Conservation (phyloP, 2,329 filamentous ascomycete species). For the Cladosporium cucumerinum region DNA sequence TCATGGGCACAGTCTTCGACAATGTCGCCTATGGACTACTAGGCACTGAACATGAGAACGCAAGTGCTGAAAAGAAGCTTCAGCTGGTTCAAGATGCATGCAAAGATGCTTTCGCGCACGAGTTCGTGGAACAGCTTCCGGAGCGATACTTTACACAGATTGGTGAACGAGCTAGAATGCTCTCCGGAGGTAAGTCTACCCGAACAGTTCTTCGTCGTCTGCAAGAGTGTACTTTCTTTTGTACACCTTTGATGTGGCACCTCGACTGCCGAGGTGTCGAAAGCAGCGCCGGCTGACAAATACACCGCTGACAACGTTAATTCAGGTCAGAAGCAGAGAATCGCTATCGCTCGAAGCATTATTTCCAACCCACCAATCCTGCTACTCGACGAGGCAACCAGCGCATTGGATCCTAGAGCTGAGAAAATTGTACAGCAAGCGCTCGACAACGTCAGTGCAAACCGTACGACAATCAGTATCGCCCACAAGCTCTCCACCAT, state of each 20-base stretch:
- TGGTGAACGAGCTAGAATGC: constrained; percentile 33
- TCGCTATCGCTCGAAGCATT: constrained; percentile 38
- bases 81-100: constrained; percentile 36
- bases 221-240: background rate
- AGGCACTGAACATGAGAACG: constrained; percentile 25
- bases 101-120: constrained; percentile 34
- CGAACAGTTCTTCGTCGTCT: background rate
- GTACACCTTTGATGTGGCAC: background rate
- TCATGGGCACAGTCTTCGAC: constrained; percentile 35
- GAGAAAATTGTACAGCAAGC: constrained; percentile 36
- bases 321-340: constrained; percentile 32
- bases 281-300: background rate
- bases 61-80: constrained; percentile 29
- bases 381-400: constrained; percentile 38
- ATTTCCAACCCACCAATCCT: constrained; percentile 36
- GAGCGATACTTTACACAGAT: constrained; percentile 35
- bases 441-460: constrained; percentile 31
- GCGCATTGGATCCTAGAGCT: constrained; percentile 36
- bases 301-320: background rate
- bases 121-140: constrained; percentile 37
- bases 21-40: constrained; percentile 38
- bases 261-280: background rate
- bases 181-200: constrained; percentile 29
- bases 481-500: constrained; percentile 47
- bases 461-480: constrained; percentile 39